Conservation (phyloP, 176 grass and related monocot species). For the Phragmites australis region DNA sequence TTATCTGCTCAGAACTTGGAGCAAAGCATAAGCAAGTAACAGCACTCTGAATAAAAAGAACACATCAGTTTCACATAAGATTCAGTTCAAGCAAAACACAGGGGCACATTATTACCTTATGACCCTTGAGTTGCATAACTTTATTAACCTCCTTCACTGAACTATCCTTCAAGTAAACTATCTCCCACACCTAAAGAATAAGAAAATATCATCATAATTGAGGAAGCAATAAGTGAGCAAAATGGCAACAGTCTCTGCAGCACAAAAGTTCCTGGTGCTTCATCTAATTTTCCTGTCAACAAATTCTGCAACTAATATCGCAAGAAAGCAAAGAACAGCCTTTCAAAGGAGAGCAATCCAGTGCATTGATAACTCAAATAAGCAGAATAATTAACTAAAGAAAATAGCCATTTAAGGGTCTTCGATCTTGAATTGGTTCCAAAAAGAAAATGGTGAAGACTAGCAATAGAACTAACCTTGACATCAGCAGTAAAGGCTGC, state of each 20-base stretch:
- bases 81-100: not conserved
- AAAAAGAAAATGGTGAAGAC: not conserved
- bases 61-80: conserved; percentile 13
- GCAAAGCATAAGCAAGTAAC: conserved; percentile 83
- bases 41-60: conserved; percentile 61
- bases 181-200: conserved; percentile 85
- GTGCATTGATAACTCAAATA: not conserved
- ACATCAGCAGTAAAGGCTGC: conserved; percentile 98
- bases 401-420: not conserved
- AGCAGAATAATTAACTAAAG: not conserved
- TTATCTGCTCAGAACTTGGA: conserved; percentile 79
- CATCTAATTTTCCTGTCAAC: not conserved
- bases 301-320: not conserved
- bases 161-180: conserved; percentile 90
- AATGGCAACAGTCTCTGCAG: not conserved
- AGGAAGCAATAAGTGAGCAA: not conserved
- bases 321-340: not conserved
- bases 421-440: not conserved
- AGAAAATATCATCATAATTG: conserved; percentile 28
- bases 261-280: not conserved
- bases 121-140: conserved; percentile 97
- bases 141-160: conserved; percentile 87
- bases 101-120: conserved; percentile 55
- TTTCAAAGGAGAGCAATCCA: not conserved
- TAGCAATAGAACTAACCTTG: conserved; percentile 60